Percentiles rank a stretch among this genome's conserved stretches.
Evolutionary conservation across 192 early-diverging fungal species (phyloP).

Genomic region (Chytriomyces sp.): DNA sequence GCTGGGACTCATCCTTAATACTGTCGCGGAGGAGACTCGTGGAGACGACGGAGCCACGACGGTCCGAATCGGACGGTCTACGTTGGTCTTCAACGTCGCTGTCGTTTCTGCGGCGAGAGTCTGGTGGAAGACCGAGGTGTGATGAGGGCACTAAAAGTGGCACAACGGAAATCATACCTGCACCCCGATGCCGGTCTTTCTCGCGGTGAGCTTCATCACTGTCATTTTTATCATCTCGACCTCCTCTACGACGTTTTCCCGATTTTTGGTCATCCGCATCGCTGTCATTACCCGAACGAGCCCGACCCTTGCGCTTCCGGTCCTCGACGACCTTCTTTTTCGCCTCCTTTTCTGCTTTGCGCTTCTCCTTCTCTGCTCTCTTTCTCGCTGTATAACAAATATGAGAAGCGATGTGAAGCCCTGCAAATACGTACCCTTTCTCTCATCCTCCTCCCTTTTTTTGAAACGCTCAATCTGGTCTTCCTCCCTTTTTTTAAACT

Average conservation of each 20-base stretch:
- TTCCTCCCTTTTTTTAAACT: constrained; percentile 27
- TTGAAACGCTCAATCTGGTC: constrained; percentile 32
- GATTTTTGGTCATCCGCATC: too few species aligned
- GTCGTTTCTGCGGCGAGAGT: too few species aligned
- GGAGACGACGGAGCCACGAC: too few species aligned
- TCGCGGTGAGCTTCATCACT: too few species aligned
- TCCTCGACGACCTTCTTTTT: constrained; percentile 23
- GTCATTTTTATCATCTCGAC: background rate
- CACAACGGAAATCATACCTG: too few species aligned
- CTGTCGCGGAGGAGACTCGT: too few species aligned
- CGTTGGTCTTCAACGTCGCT: too few species aligned
- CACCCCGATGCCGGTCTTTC: too few species aligned
- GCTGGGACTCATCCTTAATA: too few species aligned
- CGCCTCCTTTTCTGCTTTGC: constrained; percentile 23
- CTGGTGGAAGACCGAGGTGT: too few species aligned
- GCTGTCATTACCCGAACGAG: background rate
- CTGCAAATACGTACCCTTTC: constrained; percentile 23
- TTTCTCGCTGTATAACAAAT: background rate
- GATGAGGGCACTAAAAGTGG: too few species aligned
- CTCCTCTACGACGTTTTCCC: background rate
- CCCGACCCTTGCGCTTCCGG: background rate
- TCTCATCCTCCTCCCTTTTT: constrained; percentile 33
- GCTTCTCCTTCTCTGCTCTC: constrained; percentile 29
- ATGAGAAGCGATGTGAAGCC: background rate
- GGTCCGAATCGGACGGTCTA: too few species aligned